Evolutionary conservation across 495 filamentous ascomycete genomes (phyloP).

Genomic region (Aspergillus olivimuriae): DNA sequence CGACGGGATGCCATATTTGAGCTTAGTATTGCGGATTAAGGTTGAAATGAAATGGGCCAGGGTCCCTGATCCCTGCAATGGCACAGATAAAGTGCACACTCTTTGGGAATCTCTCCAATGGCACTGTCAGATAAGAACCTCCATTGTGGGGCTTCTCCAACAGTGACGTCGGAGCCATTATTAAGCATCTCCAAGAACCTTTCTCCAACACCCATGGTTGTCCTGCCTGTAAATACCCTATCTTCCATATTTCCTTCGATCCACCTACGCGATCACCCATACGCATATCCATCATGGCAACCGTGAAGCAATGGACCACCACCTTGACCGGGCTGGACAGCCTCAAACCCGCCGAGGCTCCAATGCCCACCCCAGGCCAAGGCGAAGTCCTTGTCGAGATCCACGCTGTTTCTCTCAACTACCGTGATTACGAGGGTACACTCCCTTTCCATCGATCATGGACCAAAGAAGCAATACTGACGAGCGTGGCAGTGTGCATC

Average conservation of each 20-base stretch:
- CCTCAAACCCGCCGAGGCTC: constrained; percentile 31
- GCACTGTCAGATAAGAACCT: not conserved
- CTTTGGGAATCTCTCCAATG: not conserved
- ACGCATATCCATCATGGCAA: constrained; percentile 15
- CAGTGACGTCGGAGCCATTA: not conserved
- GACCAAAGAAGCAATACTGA: not conserved
- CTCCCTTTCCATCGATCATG: not conserved
- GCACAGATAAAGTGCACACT: too few relatives aligned
- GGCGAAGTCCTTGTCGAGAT: constrained; percentile 55
- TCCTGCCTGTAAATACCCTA: too few relatives aligned
- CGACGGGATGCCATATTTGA: too few relatives aligned
- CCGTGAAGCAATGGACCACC: constrained; percentile 42
- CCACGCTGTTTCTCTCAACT: constrained; percentile 50
- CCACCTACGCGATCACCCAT: not conserved
- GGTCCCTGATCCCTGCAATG: too few relatives aligned
- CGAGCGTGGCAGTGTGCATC: constrained; percentile 34
- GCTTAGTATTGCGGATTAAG: too few relatives aligned
- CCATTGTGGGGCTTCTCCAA: constrained; percentile 1
- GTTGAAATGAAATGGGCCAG: too few relatives aligned
- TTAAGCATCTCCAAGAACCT: constrained; percentile 2
- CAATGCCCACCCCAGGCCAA: constrained; percentile 33
- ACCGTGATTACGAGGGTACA: constrained; percentile 53
- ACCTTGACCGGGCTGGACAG: constrained; percentile 45
- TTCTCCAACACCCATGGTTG: not conserved
- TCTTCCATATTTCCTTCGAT: too few relatives aligned